Conservation (phyloP, 805 yeast genomes). For the Candida dendrica region DNA sequence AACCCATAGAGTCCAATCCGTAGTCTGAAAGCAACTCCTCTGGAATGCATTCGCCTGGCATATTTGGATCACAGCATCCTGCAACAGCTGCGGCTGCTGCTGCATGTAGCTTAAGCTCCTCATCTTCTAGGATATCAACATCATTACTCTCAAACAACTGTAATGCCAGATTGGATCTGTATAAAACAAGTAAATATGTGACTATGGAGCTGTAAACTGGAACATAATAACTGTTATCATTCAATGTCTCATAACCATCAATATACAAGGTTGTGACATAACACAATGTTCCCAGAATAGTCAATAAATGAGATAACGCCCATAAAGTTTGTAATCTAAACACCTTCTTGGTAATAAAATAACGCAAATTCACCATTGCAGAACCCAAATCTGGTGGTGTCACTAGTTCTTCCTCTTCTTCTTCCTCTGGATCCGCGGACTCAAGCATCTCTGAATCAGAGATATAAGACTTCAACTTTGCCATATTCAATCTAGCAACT, state of each 20-base stretch:
- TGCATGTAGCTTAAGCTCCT: neutral
- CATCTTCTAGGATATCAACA: too few species aligned
- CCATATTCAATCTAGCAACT: neutral
- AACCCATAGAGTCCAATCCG: neutral
- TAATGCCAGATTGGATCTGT: conserved; percentile 7
- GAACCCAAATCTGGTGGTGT: neutral
- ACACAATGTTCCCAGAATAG: conserved; percentile 12
- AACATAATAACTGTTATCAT: conserved; percentile 8
- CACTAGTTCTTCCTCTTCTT: neutral
- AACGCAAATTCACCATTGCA: neutral
- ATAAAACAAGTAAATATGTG: conserved; percentile 19
- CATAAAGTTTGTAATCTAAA: neutral
- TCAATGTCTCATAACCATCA: neutral
- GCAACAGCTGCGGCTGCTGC: neutral
- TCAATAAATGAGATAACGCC: conserved; percentile 4
- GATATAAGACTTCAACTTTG: neutral
- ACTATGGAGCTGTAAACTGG: conserved; percentile 13
- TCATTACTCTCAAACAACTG: neutral
- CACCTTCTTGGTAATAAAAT: neutral
- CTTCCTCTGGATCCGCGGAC: neutral
- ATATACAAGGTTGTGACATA: conserved; percentile 3
- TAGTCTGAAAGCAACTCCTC: conserved; percentile 8
- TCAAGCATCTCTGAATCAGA: neutral
- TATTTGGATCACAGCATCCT: neutral
- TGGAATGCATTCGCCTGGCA: neutral